Base-by-base conservation (phyloP, 768 basidiomycete genomes). In the Collybia sordida region DNA sequence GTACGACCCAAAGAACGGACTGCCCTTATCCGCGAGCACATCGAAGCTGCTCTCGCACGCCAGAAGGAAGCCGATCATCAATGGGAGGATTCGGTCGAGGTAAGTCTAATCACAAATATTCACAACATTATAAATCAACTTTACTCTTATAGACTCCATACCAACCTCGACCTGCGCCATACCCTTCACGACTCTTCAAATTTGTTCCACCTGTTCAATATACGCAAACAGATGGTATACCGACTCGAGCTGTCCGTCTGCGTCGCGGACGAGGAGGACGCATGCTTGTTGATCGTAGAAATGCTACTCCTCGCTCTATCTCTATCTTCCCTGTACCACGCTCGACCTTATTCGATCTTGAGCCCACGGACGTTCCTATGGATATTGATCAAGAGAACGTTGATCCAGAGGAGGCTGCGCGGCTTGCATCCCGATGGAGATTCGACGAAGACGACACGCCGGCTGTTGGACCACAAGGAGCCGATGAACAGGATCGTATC, bases 61-160 rank as follows among this genome's bases (percentile, higher is more conserved):
- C 84, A 86, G 64, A 87, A 85, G 62, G 88, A 93, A 42, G 66
- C 75, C 42, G 89, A 94, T 59, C 79, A 85, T 42, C 79, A 83
- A 43, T 96, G 92, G 86, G 94, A 96, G 57, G 94, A 98, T 61
- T 73, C 77, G 45, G 77, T 91, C 55, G 94, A 97, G 67, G 89
- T 92, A 62, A 63, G 79, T 67, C 2, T 44, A 48, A 28, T 39
- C 25, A 40, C 28, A 11, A n/a, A 31, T 42, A 18, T 21, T 22
- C 19, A 7, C 31, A 12, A 11, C 23, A 9, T 23, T n/a, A 17
- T 2, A 44, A 21, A 39, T 8, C 3, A 14, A 18, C n/a, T 50
- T n/a, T 40, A 15, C 3, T 39, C 40, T 52, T 43, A 3, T 54
- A 91, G 88, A 81, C 81, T 53, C 75, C 87, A 1, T 94, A 87